Base-by-base conservation (phyloP, 2,329 filamentous ascomycete genomes). In the Leptodontidium sp. region DNA sequence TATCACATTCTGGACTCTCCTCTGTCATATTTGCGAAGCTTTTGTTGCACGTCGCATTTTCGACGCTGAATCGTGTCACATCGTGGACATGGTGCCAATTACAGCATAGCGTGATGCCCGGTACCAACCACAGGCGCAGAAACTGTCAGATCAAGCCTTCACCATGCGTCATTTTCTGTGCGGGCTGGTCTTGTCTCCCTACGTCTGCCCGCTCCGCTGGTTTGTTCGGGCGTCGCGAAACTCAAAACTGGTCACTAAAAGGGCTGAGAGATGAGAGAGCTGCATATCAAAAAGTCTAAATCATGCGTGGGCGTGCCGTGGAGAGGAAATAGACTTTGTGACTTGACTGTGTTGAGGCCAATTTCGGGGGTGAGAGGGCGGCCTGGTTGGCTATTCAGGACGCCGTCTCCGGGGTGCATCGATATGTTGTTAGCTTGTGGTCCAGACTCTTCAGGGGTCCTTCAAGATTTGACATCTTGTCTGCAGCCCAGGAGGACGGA, bases 1-100 rank as follows among this genome's bases (percentile, higher is more conserved):
- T 45, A 26, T 26, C 35, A 59, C 35, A 59, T 59, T 59, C 47
- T 47, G 40, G 59, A 26, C 47, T 32, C 7, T 61, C 32, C 57
- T 40, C 14, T 61, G 11, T 61, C 15, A 43, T 8, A 40, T n/a
- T 45, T 17, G 12, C 21, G 24, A 11, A 38, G 29, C 49, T 21
- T 64, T 57, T 64, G 62, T 55, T 64, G 62, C 62, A 64, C 35
- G 29, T 64, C 62, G 32, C 50, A 43, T 55, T 64, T 64, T 53
- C 15, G 62, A 43, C 62, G 26, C 55, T 59, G 55, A 59, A 43
- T 64, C 62, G 50, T 45, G 62, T 64, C 62, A 45, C 35, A 21
- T 43, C n/a, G 26, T 26, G 45, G 1, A 38, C 17, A 53, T 21
- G 32, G n/a, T 35, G n/a, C 26, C n/a, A 3, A 52, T 64, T 40